phyloP scores from a whole-genome alignment of 768 basidiomycete species.

The Mycena crocata region DNA sequence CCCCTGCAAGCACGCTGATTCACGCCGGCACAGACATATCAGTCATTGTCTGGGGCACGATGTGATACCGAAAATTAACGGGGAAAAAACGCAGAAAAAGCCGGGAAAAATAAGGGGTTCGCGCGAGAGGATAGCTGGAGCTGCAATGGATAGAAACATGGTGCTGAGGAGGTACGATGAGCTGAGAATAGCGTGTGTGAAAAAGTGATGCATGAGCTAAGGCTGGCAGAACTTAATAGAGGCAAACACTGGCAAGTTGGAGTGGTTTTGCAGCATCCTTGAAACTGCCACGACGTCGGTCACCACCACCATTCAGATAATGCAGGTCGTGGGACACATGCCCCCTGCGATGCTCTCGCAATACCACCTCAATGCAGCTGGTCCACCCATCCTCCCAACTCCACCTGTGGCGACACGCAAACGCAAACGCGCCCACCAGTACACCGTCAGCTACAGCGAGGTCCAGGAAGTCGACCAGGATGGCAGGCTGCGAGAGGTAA shows the following conservation, averaged over 20 bases:
- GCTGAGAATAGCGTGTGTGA: slow-evolving; percentile 6
- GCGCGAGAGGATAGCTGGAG: no score
- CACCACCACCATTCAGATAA: slow-evolving; percentile 61
- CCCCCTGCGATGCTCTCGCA: slow-evolving; percentile 71
- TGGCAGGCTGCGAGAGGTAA: slow-evolving; percentile 85
- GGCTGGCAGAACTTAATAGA: background rate
- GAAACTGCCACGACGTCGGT: slow-evolving; percentile 63
- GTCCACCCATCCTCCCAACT: slow-evolving; percentile 76
- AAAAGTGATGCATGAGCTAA: background rate
- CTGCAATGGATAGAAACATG: background rate
- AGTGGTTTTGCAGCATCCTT: slow-evolving; percentile 10
- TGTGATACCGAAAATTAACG: background rate
- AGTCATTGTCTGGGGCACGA: slow-evolving; percentile 14
- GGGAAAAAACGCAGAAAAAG: background rate
- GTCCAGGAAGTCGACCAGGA: slow-evolving; percentile 87
- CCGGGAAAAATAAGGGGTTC: background rate
- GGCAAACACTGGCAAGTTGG: background rate
- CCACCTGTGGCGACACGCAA: slow-evolving; percentile 82
- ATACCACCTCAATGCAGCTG: slow-evolving; percentile 65
- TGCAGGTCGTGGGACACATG: slow-evolving; percentile 80
- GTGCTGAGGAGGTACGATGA: no score
- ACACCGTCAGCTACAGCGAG: slow-evolving; percentile 88
- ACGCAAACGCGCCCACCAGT: slow-evolving; percentile 85
- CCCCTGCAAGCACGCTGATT: slow-evolving; percentile 16
- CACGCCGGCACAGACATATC: slow-evolving; percentile 23